Base-by-base conservation (phyloP, 179 eudicot species). In the Heliamphora pulchella region DNA sequence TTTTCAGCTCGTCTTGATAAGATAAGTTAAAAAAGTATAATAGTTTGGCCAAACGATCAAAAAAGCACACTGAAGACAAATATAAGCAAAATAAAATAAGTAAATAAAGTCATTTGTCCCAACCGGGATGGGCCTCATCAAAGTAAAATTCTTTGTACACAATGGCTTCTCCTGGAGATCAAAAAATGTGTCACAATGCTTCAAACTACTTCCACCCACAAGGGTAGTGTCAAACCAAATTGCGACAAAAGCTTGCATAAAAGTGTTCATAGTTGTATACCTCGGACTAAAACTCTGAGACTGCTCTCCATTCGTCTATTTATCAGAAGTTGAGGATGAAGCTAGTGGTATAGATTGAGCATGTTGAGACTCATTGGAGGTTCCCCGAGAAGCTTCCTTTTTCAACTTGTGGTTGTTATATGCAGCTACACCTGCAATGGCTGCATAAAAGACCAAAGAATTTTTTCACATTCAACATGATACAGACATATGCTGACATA, bases 341-440 rank as follows among this genome's bases (percentile, higher is more conserved):
- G 83, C 87, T 85, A 91, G 86, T 55, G 94, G 94, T 81, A 87
- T 47, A 47, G 89, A 82, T 75, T 88, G 87, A 31, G 78, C 83
- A 47, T 20, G 55, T 78, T 85, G 87, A 61, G 86, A 78, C 72
- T 82, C 91, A 9, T 78, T 86, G 46, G 88, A 65, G 80, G 79
- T 85, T 79, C 82, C 85, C 69, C 80, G 84, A 83, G 91, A 74
- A 75, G 90, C 90, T 87, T 92, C 96, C 80, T 87, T 95, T 84
- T 87, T 92, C 88, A 93, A 84, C 88, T 95, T 93, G 85, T 87
- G 88, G 79, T 95, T 93, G 81, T 95, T 93, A 83, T 95, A 95
- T 41, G 95, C 98, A 65, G 84, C 97, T 63, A 95, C 98, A 81
- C 98, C 98, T 77, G 88, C 91, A 86, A 95, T 95, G 80, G 98